Evolutionary conservation across 2,329 filamentous ascomycete genomes (phyloP).

Genomic region (Fusarium fujikuroi): DNA sequence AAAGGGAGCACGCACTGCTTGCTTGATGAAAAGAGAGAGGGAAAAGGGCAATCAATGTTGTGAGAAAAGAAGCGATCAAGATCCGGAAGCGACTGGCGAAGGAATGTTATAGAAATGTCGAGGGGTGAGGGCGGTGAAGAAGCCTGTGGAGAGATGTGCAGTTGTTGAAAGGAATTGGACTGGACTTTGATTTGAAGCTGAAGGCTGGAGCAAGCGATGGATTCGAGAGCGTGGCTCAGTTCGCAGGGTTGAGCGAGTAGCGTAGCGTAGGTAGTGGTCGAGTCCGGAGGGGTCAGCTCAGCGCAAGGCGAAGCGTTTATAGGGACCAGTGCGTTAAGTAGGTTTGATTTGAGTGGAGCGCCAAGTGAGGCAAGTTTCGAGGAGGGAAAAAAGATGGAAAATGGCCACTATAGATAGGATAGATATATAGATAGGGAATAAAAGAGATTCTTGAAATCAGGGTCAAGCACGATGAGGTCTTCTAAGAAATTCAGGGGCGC

Average conservation of each 20-base stretch:
- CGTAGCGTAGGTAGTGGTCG: not conserved
- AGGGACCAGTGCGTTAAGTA: constrained; percentile 2
- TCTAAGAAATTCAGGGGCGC: constrained; percentile 33
- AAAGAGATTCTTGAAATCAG: not conserved
- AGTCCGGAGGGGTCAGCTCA: constrained; percentile 13
- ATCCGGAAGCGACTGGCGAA: constrained; percentile 30
- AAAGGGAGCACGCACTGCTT: not conserved
- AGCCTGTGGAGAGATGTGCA: constrained; percentile 16
- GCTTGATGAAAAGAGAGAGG: not conserved
- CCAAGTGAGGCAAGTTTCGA: not conserved
- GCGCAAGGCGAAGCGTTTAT: constrained; percentile 32
- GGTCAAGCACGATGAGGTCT: not conserved
- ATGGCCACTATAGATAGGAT: not conserved
- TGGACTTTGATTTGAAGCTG: constrained; percentile 16
- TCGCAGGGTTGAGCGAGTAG: not conserved
- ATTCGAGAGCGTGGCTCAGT: constrained; percentile 31
- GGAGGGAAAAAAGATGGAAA: not conserved
- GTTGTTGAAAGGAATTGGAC: constrained; percentile 27
- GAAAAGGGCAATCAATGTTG: constrained; percentile 1
- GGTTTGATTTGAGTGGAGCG: constrained; percentile 16
- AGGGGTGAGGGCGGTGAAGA: constrained; percentile 23
- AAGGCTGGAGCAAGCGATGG: constrained; percentile 25
- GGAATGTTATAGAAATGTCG: constrained; percentile 14
- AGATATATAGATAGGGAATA: not conserved
- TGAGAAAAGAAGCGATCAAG: constrained; percentile 2